phyloP scores from a whole-genome alignment of 495 filamentous ascomycete species.

The Tetracladium setigerum region DNA sequence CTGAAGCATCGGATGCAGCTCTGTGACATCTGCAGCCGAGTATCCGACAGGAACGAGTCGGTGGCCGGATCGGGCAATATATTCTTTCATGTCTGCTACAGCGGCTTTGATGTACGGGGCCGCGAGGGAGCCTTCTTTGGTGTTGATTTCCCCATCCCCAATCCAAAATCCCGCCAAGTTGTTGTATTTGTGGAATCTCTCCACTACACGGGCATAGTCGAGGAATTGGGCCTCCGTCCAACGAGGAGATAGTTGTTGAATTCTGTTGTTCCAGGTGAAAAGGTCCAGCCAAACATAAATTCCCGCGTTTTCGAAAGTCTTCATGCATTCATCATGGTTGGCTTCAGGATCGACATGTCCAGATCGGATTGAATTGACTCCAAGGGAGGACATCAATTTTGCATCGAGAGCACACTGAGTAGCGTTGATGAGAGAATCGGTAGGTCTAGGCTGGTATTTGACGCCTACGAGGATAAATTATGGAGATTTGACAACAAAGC shows the following conservation, averaged over 20 bases:
- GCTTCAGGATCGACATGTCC: conserved; percentile 70
- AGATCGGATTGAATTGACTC: conserved; percentile 78
- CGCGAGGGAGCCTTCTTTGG: conserved; percentile 46
- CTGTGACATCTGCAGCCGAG: conserved; percentile 76
- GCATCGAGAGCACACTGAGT: conserved; percentile 72
- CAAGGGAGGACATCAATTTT: conserved; percentile 66
- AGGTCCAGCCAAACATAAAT: conserved; percentile 81
- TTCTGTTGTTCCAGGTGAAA: conserved; percentile 74
- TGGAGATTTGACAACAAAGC: too few relatives aligned
- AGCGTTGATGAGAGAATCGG: conserved; percentile 68
- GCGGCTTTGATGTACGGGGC: conserved; percentile 79
- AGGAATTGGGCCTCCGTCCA: conserved; percentile 66
- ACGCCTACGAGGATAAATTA: conserved; percentile 54
- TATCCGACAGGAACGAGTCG: conserved; percentile 80
- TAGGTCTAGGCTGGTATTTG: conserved; percentile 56
- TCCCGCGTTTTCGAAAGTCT: conserved; percentile 54
- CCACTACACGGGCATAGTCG: conserved; percentile 62
- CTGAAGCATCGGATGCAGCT: conserved; percentile 74
- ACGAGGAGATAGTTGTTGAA: conserved; percentile 47
- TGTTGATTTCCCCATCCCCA: conserved; percentile 74
- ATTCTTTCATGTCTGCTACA: conserved; percentile 72
- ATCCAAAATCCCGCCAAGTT: conserved; percentile 79
- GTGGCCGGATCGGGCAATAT: conserved; percentile 67
- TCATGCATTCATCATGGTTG: conserved; percentile 68
- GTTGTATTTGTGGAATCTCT: conserved; percentile 68